Conservation (phyloP, 2,329 filamentous ascomycete genomes). For the Fusarium chaquense region DNA sequence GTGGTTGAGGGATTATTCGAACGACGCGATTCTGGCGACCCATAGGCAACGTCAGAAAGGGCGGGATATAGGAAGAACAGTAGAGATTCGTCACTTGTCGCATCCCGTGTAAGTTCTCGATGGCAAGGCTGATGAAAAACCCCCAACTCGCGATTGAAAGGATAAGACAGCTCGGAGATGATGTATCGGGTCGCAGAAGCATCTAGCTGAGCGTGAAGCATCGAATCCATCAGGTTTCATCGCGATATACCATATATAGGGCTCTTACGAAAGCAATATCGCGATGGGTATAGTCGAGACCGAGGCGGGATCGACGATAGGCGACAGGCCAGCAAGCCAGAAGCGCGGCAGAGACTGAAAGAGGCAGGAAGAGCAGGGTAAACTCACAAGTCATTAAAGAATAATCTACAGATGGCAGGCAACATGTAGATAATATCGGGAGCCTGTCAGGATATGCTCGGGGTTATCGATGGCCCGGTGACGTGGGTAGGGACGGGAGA, state of each 20-base stretch:
- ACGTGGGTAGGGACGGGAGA: conserved; percentile 52
- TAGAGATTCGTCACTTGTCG: conserved; percentile 57
- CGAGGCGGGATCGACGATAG: conserved; percentile 54
- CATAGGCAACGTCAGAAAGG: conserved; percentile 37
- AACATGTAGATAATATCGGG: conserved; percentile 44
- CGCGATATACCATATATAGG: conserved; percentile 42
- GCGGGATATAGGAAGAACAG: conserved; percentile 40
- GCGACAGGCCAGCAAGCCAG: conserved; percentile 53
- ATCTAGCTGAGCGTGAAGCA: conserved; percentile 52
- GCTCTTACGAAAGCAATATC: conserved; percentile 50
- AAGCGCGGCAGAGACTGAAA: conserved; percentile 47
- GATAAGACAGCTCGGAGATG: conserved; percentile 40
- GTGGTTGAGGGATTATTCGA: conserved; percentile 37
- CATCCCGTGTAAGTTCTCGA: conserved; percentile 59
- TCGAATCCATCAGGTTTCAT: conserved; percentile 53
- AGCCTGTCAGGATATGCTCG: conserved; percentile 43
- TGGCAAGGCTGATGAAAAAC: conserved; percentile 62
- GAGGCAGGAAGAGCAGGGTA: conserved; percentile 45
- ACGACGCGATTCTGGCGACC: conserved; percentile 49
- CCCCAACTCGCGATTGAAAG: conserved; percentile 58
- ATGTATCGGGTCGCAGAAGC: conserved; percentile 42
- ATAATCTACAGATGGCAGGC: conserved; percentile 55
- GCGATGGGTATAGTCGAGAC: conserved; percentile 51
- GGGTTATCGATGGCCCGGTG: conserved; percentile 48
- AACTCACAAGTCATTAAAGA: conserved; percentile 66